Evolutionary conservation across 371 early-diverging fungal species (phyloP), one percentile per base, ranked within the genome.

Genomic region (Mortierella sp.): DNA sequence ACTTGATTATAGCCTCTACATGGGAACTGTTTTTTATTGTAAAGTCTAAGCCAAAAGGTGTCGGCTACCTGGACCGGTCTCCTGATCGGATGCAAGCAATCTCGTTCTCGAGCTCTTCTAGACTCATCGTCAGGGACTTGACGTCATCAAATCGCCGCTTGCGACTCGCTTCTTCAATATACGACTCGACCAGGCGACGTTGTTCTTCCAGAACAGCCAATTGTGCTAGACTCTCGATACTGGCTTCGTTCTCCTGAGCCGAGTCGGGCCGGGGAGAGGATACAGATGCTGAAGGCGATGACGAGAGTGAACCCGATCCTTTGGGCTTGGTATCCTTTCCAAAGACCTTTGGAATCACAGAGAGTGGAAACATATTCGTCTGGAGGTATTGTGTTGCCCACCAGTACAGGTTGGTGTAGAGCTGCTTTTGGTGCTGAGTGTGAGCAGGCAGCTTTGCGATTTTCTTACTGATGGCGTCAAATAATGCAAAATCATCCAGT

Each of bases 81-180:
- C 65, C 65, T 24, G 72, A 64, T 4, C 72, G 62, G 39, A 79
- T 69, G 3, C 65, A 61, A 11, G 78, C 80, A 19, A 95, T 90
- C 81, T 95, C 97, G 5, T 31, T 56, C 34, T 83, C 89, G 14
- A 97, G 68, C 47, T 97, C 97, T 14, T 82, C 84, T 53, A 95
- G 59, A 37, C 92, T 90, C 12, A 75, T 56, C 60, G 89, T 86
- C 46, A 97, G 78, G 3, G 91, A 87, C 51, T 83, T 83, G 0
- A 92, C 94, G 78, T 95, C 96, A 41, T 96, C 96, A 68, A 93
- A 86, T 66, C 87, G 85, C 39, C 97, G 84, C 56, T 90, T 83
- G n/a, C 80, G 56, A 28, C 87, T 86, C 1, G 96, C 95, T 23
- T 93, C 94, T 24, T 82, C 80, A 23, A 95, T 84, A 55, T 86